Percentiles rank a stretch among this genome's conserved stretches.
Conservation (phyloP, 352 stramenopile species). For the Plasmopara muralis region DNA sequence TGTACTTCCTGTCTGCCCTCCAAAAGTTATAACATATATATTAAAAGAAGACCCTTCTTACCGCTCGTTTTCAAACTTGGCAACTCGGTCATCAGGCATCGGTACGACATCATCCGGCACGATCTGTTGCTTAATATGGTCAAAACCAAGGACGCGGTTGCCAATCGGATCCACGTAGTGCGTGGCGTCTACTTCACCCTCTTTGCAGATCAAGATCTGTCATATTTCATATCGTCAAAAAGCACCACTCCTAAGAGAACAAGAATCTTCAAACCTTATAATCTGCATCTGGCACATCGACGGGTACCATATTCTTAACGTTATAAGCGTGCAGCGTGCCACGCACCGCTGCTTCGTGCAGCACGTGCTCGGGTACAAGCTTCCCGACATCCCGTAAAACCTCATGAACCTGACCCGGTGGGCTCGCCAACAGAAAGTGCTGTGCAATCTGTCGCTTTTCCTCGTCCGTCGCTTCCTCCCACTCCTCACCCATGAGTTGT, state of each 20-base stretch:
- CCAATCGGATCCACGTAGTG: conserved; percentile 83
- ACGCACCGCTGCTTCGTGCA: conserved; percentile 61
- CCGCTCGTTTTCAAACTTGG: conserved; percentile 65
- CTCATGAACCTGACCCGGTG: conserved; percentile 85
- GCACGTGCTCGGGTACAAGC: conserved; percentile 63
- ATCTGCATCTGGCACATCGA: conserved; percentile 61
- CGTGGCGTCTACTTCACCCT: conserved; percentile 68
- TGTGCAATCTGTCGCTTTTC: conserved; percentile 88
- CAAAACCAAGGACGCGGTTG: conserved; percentile 72
- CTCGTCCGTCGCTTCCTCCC: conserved; percentile 69
- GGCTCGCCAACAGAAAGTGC: conserved; percentile 86
- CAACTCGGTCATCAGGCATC: conserved; percentile 31
- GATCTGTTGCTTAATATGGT: conserved; percentile 79
- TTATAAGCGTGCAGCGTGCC: conserved; percentile 82
- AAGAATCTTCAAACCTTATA: conserved; percentile 38
- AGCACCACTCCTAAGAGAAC: too few relatives aligned
- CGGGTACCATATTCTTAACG: conserved; percentile 52
- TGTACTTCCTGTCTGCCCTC: conserved; percentile 30
- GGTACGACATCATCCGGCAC: conserved; percentile 45
- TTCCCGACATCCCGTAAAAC: conserved; percentile 79
- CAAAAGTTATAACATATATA: neutral
- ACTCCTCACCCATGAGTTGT: conserved; percentile 53
- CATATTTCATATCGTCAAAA: conserved; percentile 2
- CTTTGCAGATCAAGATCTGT: conserved; percentile 75
- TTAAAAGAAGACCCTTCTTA: neutral